phyloP scores from a whole-genome alignment of 805 yeast genomes.

The Wickerhamiella brachini region DNA sequence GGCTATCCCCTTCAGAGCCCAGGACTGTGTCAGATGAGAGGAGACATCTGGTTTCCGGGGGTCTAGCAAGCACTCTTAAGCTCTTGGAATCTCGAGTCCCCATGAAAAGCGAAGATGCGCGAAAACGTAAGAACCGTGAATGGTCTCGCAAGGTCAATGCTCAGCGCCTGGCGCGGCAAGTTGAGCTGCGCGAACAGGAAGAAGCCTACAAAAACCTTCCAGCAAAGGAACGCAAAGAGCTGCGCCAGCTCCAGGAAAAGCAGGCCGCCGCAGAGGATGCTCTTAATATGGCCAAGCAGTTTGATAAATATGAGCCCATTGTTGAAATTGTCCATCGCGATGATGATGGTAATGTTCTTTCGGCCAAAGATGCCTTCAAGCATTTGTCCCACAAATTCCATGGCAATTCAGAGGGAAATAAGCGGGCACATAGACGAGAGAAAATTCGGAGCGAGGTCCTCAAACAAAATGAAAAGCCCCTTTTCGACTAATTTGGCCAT shows the following conservation, averaged over 20 bases:
- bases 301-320: constrained; percentile 31
- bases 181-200: not conserved
- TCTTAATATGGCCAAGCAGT: constrained; percentile 19
- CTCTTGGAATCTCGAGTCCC: constrained; percentile 22
- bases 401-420: constrained; percentile 34
- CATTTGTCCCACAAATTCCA: constrained; percentile 66
- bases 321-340: constrained; percentile 45
- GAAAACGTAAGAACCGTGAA: constrained; percentile 11
- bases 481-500: not conserved
- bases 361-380: constrained; percentile 63
- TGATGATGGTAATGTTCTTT: constrained; percentile 43
- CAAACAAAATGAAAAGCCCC: not conserved
- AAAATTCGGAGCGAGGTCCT: not conserved
- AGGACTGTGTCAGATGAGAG: not conserved
- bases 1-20: too few species aligned
- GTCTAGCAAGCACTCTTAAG: constrained; percentile 28
- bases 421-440: constrained; percentile 23
- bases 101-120: constrained; percentile 13
- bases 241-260: constrained; percentile 18
- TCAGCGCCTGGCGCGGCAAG: constrained; percentile 12
- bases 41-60: constrained; percentile 15
- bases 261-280: constrained; percentile 19
- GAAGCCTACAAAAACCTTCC: constrained; percentile 9
- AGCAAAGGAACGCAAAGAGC: constrained; percentile 23
- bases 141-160: constrained; percentile 13